These are phyloP conservation scores for Murraya koenigii DNA, from an alignment of 345 rosid species.

Conservation along the genomic window DNA sequence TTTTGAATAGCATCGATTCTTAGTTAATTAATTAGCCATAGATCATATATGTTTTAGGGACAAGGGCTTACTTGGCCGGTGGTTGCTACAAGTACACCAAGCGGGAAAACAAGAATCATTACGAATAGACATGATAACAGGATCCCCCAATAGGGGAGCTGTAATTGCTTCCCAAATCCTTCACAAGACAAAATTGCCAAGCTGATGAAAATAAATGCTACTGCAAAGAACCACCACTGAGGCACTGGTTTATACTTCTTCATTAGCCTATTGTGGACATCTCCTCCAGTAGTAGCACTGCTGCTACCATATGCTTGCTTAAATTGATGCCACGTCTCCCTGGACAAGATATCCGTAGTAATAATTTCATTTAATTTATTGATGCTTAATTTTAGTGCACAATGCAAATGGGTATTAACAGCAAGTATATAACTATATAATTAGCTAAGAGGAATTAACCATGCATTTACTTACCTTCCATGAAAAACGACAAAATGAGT, in stretches of 20 bases:
- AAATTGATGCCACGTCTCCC: too few species aligned
- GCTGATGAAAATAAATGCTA: background rate
- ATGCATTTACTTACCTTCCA: conserved; percentile 17
- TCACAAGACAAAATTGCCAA: conserved; percentile 29
- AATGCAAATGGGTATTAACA: background rate
- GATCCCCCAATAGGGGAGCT: conserved; percentile 46
- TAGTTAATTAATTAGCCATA: too few species aligned
- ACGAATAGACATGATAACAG: conserved; percentile 30
- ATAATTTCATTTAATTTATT: background rate
- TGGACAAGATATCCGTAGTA: too few species aligned
- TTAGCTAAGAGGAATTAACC: background rate
- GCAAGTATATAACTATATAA: too few species aligned
- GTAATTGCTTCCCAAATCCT: conserved; percentile 32
- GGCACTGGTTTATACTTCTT: conserved; percentile 38
- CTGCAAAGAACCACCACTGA: conserved; percentile 38
- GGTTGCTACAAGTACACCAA: conserved; percentile 40
- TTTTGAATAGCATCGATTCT: too few species aligned
- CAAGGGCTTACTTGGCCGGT: conserved; percentile 32
- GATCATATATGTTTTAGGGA: conserved; percentile 13
- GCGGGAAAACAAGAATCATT: background rate
- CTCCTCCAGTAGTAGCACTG: background rate
- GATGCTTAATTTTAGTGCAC: background rate
- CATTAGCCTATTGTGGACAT: conserved; percentile 44
- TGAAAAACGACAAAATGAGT: conserved; percentile 29
- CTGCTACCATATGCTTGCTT: background rate